These are phyloP conservation scores for Starmerella asiatica DNA, from an alignment of 805 yeast species.

Conservation along the genomic window DNA sequence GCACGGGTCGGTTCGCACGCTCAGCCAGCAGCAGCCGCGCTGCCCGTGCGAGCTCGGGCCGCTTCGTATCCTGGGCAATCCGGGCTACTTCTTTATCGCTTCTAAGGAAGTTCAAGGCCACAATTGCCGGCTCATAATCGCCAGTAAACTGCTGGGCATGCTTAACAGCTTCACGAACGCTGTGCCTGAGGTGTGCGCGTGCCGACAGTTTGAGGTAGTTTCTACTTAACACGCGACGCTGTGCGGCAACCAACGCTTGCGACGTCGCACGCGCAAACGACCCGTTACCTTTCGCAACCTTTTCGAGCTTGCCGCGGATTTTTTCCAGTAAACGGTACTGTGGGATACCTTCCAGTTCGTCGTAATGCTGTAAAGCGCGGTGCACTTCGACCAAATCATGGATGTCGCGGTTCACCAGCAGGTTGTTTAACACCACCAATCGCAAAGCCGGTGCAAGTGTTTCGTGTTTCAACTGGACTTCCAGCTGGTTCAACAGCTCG, in stretches of 20 bases:
- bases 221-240: constrained; percentile 27
- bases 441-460: constrained; percentile 19
- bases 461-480: constrained; percentile 19
- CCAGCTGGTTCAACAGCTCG: constrained; percentile 11
- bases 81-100: constrained; percentile 2
- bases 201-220: constrained; percentile 33
- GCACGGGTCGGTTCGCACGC: not conserved
- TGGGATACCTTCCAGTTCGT: constrained; percentile 21
- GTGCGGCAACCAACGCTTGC: constrained; percentile 18
- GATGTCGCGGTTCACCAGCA: constrained; percentile 8
- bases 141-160: constrained; percentile 13
- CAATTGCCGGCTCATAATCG: constrained; percentile 16
- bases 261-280: not conserved
- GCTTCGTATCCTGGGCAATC: not conserved
- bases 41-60: not conserved
- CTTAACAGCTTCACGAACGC: constrained; percentile 14
- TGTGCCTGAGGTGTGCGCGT: constrained; percentile 25
- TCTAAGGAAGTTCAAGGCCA: constrained; percentile 4
- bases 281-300: constrained; percentile 26
- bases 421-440: constrained; percentile 36
- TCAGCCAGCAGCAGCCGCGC: not conserved
- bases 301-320: constrained; percentile 32
- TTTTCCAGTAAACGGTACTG: constrained; percentile 27
- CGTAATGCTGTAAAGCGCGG: constrained; percentile 6
- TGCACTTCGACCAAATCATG: constrained; percentile 10